Conservation (phyloP, 306 rosid species). For the Luffa aegyptiaca region DNA sequence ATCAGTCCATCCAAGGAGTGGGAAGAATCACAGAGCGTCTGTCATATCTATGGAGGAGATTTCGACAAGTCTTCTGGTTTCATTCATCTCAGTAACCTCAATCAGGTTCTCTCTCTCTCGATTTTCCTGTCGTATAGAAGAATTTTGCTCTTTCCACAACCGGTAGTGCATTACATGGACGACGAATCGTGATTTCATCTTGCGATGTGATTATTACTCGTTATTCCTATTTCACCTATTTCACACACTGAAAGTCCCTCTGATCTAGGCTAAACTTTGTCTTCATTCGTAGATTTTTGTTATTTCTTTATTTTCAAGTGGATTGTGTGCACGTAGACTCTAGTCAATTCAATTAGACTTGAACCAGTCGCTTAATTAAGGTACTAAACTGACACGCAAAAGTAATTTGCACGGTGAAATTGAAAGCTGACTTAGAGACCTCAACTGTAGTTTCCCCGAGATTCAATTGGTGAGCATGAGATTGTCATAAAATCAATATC, state of each 20-base stretch:
- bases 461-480: background rate
- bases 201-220: background rate
- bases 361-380: background rate
- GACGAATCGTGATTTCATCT: background rate
- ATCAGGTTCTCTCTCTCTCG: slow-evolving; percentile 41
- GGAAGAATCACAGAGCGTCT: slow-evolving; percentile 48
- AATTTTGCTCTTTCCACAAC: background rate
- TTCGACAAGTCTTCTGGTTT: slow-evolving; percentile 59
- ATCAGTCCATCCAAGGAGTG: slow-evolving; percentile 54
- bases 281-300: background rate
- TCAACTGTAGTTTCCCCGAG: background rate
- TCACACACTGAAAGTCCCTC: background rate
- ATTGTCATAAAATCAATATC: background rate
- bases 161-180: background rate
- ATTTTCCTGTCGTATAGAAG: background rate
- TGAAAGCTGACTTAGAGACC: background rate
- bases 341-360: background rate
- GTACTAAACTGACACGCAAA: background rate
- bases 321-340: background rate
- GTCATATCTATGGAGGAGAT: slow-evolving; percentile 44
- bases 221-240: background rate
- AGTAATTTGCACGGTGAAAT: background rate
- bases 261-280: background rate
- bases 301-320: background rate
- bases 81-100: slow-evolving; percentile 76